phyloP scores from a whole-genome alignment of 2,329 filamentous ascomycete genomes.

The Cladophialophora exuberans region DNA sequence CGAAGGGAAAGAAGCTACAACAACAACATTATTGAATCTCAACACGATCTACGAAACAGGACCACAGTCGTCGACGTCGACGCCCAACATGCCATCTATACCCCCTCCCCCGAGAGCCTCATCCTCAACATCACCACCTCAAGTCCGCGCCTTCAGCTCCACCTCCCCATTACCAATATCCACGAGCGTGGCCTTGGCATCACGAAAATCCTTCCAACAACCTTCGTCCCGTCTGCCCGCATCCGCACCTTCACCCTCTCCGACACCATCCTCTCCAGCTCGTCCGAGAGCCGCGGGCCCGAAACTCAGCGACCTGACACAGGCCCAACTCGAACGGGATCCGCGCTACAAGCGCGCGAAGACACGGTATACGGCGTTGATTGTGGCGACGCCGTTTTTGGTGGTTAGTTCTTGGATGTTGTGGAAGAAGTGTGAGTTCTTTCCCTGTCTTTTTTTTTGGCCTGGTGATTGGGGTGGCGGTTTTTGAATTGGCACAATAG shows the following conservation, averaged over 20 bases:
- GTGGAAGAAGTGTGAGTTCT: slow-evolving; percentile 28
- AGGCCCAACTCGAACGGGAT: slow-evolving; percentile 25
- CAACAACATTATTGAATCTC: neutral
- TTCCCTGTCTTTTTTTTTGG: neutral
- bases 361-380: slow-evolving; percentile 22
- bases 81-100: neutral
- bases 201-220: neutral
- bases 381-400: slow-evolving; percentile 30
- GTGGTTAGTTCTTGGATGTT: slow-evolving; percentile 30
- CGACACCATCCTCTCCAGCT: neutral
- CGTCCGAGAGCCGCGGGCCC: neutral
- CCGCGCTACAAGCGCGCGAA: slow-evolving; percentile 21
- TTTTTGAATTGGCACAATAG: neutral
- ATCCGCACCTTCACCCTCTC: neutral
- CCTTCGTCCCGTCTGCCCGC: neutral
- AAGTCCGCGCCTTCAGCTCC: slow-evolving; percentile 2
- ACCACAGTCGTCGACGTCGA: neutral
- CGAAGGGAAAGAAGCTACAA: slow-evolving; percentile 7
- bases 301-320: slow-evolving; percentile 24
- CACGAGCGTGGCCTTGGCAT: slow-evolving; percentile 4
- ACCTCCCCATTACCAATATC: slow-evolving; percentile 4
- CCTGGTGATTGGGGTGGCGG: neutral
- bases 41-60: neutral
- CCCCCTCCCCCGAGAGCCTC: neutral
- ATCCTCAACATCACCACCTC: neutral